Percentiles rank a stretch among this genome's conserved stretches.
phyloP scores from a whole-genome alignment of 1,284 basidiomycete genomes.

The Ceratobasidium sp. region DNA sequence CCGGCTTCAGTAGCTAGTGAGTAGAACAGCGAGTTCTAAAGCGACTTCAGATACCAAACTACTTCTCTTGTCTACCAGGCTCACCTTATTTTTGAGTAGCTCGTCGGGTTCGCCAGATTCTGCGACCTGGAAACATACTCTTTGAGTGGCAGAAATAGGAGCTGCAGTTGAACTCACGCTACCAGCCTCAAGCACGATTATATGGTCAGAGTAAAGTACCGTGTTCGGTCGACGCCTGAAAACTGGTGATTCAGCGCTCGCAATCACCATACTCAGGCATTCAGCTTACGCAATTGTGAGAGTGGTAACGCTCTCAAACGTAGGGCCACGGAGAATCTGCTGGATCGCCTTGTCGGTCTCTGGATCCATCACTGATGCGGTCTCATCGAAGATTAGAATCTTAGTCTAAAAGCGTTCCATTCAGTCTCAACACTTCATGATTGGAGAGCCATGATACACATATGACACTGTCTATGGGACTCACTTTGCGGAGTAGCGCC shows the following conservation, averaged over 20 bases:
- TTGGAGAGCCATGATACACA: no score
- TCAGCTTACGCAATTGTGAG: slow-evolving; percentile 80
- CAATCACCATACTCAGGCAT: no score
- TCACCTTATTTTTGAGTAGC: slow-evolving; percentile 68
- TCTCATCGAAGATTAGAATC: slow-evolving; percentile 92
- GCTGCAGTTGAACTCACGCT: slow-evolving; percentile 61
- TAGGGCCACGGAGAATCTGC: slow-evolving; percentile 79
- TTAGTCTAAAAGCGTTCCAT: slow-evolving; percentile 75
- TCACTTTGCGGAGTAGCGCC: slow-evolving; percentile 76
- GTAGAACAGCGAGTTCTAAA: slow-evolving; percentile 63
- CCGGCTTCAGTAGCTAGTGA: slow-evolving; percentile 71
- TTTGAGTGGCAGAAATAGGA: slow-evolving; percentile 42
- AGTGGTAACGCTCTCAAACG: slow-evolving; percentile 80
- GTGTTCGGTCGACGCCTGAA: slow-evolving; percentile 88
- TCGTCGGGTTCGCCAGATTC: slow-evolving; percentile 80
- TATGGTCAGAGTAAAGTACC: slow-evolving; percentile 86
- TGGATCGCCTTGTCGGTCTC: slow-evolving; percentile 91
- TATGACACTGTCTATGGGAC: no score
- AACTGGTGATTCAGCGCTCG: neutral
- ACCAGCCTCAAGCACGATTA: slow-evolving; percentile 87
- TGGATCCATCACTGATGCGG: slow-evolving; percentile 88
- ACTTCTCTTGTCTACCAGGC: slow-evolving; percentile 35
- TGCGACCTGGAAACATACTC: slow-evolving; percentile 68
- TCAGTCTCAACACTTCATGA: no score
- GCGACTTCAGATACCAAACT: neutral